Evolutionary conservation across 257 asterid genomes (phyloP).

Genomic region (Nicotiana otophora): DNA sequence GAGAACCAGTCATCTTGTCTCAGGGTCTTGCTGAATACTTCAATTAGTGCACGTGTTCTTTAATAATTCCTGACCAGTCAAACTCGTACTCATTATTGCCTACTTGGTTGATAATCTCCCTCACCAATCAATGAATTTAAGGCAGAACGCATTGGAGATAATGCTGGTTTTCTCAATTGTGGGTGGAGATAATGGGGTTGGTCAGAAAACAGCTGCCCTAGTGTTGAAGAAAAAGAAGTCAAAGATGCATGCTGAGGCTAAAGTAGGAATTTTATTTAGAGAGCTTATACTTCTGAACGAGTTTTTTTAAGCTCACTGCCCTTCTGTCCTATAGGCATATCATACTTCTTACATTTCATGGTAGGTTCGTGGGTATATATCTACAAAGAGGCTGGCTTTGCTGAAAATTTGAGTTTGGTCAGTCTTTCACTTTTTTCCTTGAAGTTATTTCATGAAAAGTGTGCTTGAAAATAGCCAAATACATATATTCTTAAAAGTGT

Average conservation of each 20-base stretch:
- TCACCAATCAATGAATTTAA: not conserved
- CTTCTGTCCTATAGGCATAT: not conserved
- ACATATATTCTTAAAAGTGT: not conserved
- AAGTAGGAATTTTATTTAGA: not conserved
- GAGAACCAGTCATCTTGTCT: not conserved
- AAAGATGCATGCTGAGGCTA: not conserved
- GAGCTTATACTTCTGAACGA: not conserved
- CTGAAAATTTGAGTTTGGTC: not conserved
- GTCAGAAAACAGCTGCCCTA: not conserved
- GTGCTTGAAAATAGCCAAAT: not conserved
- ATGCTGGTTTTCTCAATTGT: not conserved
- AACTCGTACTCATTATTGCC: not conserved
- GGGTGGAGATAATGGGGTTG: not conserved
- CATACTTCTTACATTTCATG: not conserved
- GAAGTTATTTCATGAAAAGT: not conserved
- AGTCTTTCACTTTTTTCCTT: not conserved
- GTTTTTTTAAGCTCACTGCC: not conserved
- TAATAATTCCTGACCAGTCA: not conserved
- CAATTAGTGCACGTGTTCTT: not conserved
- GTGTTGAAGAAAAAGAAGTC: not conserved
- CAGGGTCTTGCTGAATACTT: conserved; percentile 5
- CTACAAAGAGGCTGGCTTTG: not conserved
- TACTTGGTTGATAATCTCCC: not conserved
- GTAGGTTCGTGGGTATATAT: not conserved
- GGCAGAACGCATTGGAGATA: not conserved